Percentiles rank a stretch among this genome's conserved stretches.
Evolutionary conservation across 177 flowering plant genomes (phyloP).

Genomic region (Vitis hybrid): DNA sequence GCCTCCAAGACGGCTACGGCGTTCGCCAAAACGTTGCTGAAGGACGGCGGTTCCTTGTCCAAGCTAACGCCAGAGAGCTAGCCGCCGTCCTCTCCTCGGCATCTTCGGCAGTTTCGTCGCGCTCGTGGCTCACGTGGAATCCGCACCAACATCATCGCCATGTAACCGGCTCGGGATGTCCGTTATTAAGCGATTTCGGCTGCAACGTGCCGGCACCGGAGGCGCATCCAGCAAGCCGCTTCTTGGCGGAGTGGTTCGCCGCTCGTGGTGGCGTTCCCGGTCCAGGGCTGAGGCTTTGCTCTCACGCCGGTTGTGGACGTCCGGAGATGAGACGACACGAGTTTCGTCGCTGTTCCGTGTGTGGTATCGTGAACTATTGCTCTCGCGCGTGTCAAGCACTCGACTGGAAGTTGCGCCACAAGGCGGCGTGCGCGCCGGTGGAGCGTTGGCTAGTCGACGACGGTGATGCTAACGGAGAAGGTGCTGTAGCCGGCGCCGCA

Average conservation of each 20-base stretch:
- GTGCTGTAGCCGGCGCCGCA: not conserved
- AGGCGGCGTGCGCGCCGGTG: constrained; percentile 50
- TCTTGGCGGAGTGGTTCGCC: constrained; percentile 72
- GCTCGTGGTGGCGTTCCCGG: constrained; percentile 24
- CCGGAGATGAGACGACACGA: constrained; percentile 85
- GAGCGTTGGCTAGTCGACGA: constrained; percentile 26
- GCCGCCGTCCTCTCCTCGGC: constrained; percentile 49
- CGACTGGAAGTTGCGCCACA: constrained; percentile 86
- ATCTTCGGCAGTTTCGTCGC: constrained; percentile 11
- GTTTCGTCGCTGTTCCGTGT: constrained; percentile 88
- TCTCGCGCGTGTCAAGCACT: constrained; percentile 93
- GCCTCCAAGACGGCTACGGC: constrained; percentile 97
- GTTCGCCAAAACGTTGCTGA: constrained; percentile 77
- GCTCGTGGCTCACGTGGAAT: constrained; percentile 46
- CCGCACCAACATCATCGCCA: constrained; percentile 28
- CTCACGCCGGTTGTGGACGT: constrained; percentile 76
- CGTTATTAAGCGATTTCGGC: constrained; percentile 82
- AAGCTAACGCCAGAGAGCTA: constrained; percentile 93
- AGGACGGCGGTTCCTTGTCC: constrained; percentile 87
- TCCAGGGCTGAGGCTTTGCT: constrained; percentile 63
- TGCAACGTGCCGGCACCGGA: constrained; percentile 73
- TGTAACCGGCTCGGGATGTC: constrained; percentile 46
- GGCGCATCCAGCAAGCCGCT: constrained; percentile 70
- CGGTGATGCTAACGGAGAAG: constrained; percentile 12
- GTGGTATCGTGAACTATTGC: constrained; percentile 86